Base-by-base conservation (phyloP, 2,329 filamentous ascomycete genomes). In the Calonectria henricotiae region DNA sequence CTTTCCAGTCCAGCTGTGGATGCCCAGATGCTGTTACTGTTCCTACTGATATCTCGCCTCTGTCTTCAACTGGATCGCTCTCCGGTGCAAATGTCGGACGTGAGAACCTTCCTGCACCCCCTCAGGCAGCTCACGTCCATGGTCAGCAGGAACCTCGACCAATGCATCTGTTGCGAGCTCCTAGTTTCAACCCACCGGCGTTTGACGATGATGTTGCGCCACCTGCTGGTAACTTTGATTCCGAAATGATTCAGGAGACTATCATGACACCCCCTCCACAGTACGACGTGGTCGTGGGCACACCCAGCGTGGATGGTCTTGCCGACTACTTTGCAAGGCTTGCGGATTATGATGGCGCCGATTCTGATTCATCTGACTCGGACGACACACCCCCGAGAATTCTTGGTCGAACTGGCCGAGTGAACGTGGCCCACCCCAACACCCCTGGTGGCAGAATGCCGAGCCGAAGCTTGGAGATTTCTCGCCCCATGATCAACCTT, bases 291-390 rank as follows among this genome's bases (percentile, higher is more conserved):
- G 93, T 97, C 43, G 90, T 96, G 1, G 93, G 92, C 17, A 89
- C 89, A 70, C 85, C 89, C 27, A 86, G 90, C 83, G 86, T 94
- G 80, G 81, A 95, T 84, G 82, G 91, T 0, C 82, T 98, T 55
- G 93, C 94, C 1, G 95, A 98, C 78, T 98, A 98, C 81, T 98
- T 98, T 80, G 86, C 92, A 0, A 90, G 95, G 1, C 83, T 97
- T 44, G 93, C 93, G 0, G 89, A 94, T 73, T 83, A 84, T 23
- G 77, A 80, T 13, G 81, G 79, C 17, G 74, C 73, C 7, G 82
- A 82, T 1, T 83, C 84, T 0, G 84, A 85, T 7, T 83, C 82
- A 17, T 85, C 83, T 1, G 85, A 84, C 12, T 80, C 79, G 3
- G 83, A 85, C n/a, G 84, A 85, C n/a, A 80, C 81, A 20, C 83